phyloP scores from a whole-genome alignment of 31 red algal species.

The Endocladia muricata region DNA sequence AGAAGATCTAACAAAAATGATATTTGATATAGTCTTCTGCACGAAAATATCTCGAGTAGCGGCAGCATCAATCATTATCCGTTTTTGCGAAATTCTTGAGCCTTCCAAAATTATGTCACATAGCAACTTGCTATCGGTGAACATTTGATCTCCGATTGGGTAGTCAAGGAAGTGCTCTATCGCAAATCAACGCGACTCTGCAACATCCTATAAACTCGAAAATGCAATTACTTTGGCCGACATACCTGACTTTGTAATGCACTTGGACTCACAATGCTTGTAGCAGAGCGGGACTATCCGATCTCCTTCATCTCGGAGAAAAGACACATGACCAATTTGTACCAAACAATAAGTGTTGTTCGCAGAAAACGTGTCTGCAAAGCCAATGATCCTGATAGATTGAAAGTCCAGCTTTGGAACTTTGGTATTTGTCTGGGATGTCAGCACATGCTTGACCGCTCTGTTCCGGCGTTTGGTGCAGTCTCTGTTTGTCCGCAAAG shows the following conservation, averaged over 20 bases:
- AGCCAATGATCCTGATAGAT: constrained; percentile 11
- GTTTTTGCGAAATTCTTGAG: neutral
- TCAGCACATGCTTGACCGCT: neutral
- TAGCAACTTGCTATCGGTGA: neutral
- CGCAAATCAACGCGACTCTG: neutral
- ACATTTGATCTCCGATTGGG: neutral
- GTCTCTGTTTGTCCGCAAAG: neutral
- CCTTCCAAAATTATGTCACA: neutral
- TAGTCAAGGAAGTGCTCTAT: neutral
- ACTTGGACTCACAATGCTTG: neutral
- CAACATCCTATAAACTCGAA: neutral
- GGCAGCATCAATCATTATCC: neutral
- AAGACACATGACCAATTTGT: constrained; percentile 13
- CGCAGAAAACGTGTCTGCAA: constrained; percentile 8
- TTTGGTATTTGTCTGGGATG: neutral
- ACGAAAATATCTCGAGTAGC: neutral
- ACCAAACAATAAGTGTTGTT: constrained; percentile 6
- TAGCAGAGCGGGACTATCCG: neutral
- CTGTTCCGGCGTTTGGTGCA: neutral
- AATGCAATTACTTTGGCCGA: neutral
- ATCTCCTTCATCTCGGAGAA: neutral
- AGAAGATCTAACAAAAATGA: neutral
- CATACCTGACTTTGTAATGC: neutral
- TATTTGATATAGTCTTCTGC: neutral
- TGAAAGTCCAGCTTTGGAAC: constrained; percentile 15